phyloP scores from a whole-genome alignment of 169 alveolate genomes.

The Plasmodium vivax region DNA sequence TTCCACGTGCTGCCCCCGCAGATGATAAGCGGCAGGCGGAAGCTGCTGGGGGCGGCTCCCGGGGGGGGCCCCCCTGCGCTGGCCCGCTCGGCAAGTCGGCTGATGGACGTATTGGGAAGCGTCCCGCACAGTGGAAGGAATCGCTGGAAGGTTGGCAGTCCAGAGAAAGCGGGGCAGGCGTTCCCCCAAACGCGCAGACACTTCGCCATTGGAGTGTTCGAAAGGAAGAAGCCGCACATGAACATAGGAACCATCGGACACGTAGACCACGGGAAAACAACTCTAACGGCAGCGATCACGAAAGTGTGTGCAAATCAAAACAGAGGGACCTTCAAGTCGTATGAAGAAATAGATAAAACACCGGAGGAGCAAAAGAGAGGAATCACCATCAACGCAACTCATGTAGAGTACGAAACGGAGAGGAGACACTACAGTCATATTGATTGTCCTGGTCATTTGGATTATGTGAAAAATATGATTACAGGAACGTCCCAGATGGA shows the following conservation, averaged over 20 bases:
- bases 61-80: background rate
- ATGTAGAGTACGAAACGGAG: slow-evolving; percentile 91
- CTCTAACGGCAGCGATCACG: slow-evolving; percentile 96
- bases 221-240: slow-evolving; percentile 94
- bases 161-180: background rate
- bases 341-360: slow-evolving; percentile 90
- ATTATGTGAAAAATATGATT: slow-evolving; percentile 97
- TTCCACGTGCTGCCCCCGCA: too few relatives aligned
- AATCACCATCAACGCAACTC: slow-evolving; percentile 95
- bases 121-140: background rate
- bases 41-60: background rate
- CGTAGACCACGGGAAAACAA: slow-evolving; percentile 97
- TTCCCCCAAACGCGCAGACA: background rate
- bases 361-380: slow-evolving; percentile 97
- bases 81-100: background rate
- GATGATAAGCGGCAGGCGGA: background rate
- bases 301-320: slow-evolving; percentile 85
- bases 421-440: slow-evolving; percentile 96
- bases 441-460: slow-evolving; percentile 98
- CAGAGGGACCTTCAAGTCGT: slow-evolving; percentile 80
- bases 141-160: background rate
- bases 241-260: slow-evolving; percentile 98
- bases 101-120: background rate
- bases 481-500: slow-evolving; percentile 97
- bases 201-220: slow-evolving; percentile 88